Conservation (phyloP, 768 basidiomycete species). For the Astraeus odoratus region DNA sequence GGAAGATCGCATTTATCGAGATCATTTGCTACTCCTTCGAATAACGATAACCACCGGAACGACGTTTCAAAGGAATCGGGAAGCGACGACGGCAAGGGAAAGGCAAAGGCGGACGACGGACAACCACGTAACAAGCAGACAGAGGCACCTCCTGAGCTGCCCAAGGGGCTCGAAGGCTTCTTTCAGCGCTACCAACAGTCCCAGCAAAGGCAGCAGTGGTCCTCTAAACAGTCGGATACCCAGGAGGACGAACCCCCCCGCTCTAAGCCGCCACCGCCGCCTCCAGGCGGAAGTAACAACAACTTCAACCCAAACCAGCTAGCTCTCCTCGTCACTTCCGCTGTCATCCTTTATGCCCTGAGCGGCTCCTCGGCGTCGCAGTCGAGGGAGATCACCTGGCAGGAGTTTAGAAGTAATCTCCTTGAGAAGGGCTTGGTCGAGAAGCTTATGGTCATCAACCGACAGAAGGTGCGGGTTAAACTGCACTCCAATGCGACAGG, state of each 20-base stretch:
- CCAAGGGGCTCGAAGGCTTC: slow-evolving; percentile 71
- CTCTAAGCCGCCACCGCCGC: slow-evolving; percentile 45
- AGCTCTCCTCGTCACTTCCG: slow-evolving; percentile 49
- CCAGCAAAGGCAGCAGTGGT: slow-evolving; percentile 25
- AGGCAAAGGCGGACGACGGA: slow-evolving; percentile 28
- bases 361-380: slow-evolving; percentile 39
- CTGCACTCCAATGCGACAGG: slow-evolving; percentile 86
- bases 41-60: slow-evolving; percentile 24
- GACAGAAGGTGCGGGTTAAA: slow-evolving; percentile 84
- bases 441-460: slow-evolving; percentile 86
- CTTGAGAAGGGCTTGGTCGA: slow-evolving; percentile 96
- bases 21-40: slow-evolving; percentile 43
- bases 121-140: slow-evolving; percentile 28
- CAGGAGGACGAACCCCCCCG: slow-evolving; percentile 28
- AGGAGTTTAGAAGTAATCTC: slow-evolving; percentile 96
- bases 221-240: slow-evolving; percentile 21
- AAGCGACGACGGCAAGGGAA: slow-evolving; percentile 26
- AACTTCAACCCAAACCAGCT: slow-evolving; percentile 53
- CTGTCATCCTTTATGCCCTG: slow-evolving; percentile 60
- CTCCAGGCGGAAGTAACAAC: slow-evolving; percentile 34
- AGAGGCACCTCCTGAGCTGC: slow-evolving; percentile 34
- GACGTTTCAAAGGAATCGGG: slow-evolving; percentile 13
- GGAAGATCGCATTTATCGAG: slow-evolving; percentile 30
- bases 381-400: slow-evolving; percentile 96
- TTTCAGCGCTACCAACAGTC: slow-evolving; percentile 58